Evolutionary conservation across 2,329 filamentous ascomycete species (phyloP).

Genomic region (Epichloe baconii): DNA sequence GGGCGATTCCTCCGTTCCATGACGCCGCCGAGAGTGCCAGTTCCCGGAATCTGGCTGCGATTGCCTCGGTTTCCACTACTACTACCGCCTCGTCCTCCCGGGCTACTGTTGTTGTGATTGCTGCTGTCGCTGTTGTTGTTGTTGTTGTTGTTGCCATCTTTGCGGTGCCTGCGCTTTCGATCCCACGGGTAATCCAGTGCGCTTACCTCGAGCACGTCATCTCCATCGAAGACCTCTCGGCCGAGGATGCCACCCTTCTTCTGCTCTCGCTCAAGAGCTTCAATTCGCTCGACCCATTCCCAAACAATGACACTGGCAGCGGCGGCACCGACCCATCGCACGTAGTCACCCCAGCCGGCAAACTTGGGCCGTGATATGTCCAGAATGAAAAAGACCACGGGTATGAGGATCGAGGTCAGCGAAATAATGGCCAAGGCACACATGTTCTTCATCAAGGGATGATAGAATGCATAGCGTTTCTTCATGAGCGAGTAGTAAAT

Average conservation of each 20-base stretch:
- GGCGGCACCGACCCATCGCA: constrained; percentile 89
- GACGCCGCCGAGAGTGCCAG: constrained; percentile 2
- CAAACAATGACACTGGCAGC: constrained; percentile 93
- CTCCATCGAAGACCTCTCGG: constrained; percentile 82
- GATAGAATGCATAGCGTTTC: constrained; percentile 80
- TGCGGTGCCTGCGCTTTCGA: constrained; percentile 23
- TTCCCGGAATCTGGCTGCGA: constrained; percentile 7
- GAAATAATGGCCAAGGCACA: constrained; percentile 68
- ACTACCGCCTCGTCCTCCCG: constrained; percentile 5
- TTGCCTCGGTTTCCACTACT: constrained; percentile 20
- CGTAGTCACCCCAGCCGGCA: constrained; percentile 88
- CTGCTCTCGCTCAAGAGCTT: constrained; percentile 82
- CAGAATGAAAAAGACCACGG: constrained; percentile 84
- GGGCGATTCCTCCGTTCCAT: background rate
- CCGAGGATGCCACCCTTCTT: constrained; percentile 88
- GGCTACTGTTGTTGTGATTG: background rate
- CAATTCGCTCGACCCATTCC: constrained; percentile 96
- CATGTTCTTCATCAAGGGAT: constrained; percentile 83
- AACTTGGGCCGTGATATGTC: constrained; percentile 79
- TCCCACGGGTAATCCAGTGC: constrained; percentile 38
- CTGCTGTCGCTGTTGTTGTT: constrained; percentile 9
- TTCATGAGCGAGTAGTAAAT: constrained; percentile 90
- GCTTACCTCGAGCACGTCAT: constrained; percentile 70
- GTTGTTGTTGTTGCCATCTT: constrained; percentile 10
- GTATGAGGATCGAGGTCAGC: constrained; percentile 69